Base-by-base conservation (phyloP, 2,329 filamentous ascomycete species). In the Neofusicoccum umdonicola region DNA sequence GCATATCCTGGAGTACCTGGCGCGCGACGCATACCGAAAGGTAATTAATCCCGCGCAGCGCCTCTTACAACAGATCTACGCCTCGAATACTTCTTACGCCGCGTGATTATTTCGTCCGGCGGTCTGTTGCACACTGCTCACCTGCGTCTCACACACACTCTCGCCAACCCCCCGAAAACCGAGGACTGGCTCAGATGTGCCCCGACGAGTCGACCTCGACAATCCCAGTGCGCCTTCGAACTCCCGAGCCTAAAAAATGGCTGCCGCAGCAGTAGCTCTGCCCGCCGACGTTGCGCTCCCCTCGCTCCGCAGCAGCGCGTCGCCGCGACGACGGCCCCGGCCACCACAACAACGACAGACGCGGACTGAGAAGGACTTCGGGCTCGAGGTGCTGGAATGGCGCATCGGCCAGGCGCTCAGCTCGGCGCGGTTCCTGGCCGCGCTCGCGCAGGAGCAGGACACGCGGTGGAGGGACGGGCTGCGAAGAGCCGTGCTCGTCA, bases 11-110 rank as follows among this genome's bases (percentile, higher is more conserved):
- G 27, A 31, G 5, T 31, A 31, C 27, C 27, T 31, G 27, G 27
- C 27, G 27, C 27, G 27, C 39, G 22, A 17, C 41, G 54, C 54
- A 57, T 57, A 44, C 39, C 54, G 19, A 19, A 19, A 42, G 17
- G 54, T 31, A 45, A 57, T 57, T 57, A 57, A 57, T 57, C 54
- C 54, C 54, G 54, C 54, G 54, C 41, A 35, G 50, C 31, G 37
- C 19, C 52, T 57, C 37, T 44, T 15, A 57, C 54, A 57, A 9
- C 54, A 57, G 39, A 57, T 44, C 52, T 27, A 44, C 54, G 22
- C 39, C 54, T 44, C 19, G 34, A 57, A 44, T 44, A 57, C 54
- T 27, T 41, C 22, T 57, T 57, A 7, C 41, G 22, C 39, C 19
- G 37, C 54, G 39, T 22, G 39, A 13, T 17, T 9, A 31, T 41